Evolutionary conservation across 306 rosid species (phyloP), one percentile per base, ranked within the genome.

Genomic region (Alnus glutinosa): DNA sequence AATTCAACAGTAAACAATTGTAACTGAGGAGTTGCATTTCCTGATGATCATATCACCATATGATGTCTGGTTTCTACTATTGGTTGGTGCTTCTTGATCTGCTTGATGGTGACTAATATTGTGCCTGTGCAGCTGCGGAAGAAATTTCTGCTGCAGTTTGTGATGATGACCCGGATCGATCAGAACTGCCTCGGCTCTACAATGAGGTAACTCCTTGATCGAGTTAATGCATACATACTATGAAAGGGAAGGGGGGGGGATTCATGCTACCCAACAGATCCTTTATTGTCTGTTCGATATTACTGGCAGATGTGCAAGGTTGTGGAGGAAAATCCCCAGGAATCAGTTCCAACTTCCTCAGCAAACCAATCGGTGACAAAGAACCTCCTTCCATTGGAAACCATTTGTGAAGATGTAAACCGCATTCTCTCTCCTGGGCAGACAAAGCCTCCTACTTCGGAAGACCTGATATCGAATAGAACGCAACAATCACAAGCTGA

Each of bases 231-330:
- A 23, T 5, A 49, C 16, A 23, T 5, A 49, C 23, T 18, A 5
- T 42, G 46, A 42, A 42, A 42, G 46, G 7, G 46, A 42, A 1
- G 0, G 28, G 37, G 0, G 44, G 44, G 44, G 64, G n/a, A 58
- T 11, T 7, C 66, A 4, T 9, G 15, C 5, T 23, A 19, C 37
- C 66, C 66, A 9, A 58, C 36, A 19, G 5, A 58, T 58, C 7
- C 14, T 28, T 23, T 9, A 42, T n/a, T 1, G 13, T n/a, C 13
- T 42, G 28, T 18, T 18, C 34, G 15, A 28, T 78, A 52, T 44
- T 78, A 57, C 66, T 79, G 78, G 81, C 97, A 95, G 99, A 87
- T 93, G 91, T 95, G 98, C 88, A 90, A 82, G 78, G 75, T 78
- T 57, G 85, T 90, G 78, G 92, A 88, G 71, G 92, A 84, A 85